A percentile compares a stretch with the other conserved stretches of the same genome.
Conservation (phyloP, 2,329 filamentous ascomycete genomes). For the Colletotrichum sp. region DNA sequence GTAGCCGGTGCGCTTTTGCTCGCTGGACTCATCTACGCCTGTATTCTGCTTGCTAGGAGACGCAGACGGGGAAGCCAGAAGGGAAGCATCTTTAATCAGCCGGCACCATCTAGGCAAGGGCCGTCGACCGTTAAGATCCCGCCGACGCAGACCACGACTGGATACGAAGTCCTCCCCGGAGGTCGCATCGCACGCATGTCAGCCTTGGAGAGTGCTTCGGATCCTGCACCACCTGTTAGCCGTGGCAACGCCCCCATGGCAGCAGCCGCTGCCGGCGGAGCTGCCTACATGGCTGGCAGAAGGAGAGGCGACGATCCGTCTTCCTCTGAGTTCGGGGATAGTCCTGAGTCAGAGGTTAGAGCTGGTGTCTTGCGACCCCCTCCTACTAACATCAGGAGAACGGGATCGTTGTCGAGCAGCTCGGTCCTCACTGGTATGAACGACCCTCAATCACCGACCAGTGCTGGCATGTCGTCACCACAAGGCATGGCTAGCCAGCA, state of each 20-base stretch:
- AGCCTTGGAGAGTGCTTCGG: constrained; percentile 79
- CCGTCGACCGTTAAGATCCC: constrained; percentile 44
- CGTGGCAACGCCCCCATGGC: constrained; percentile 26
- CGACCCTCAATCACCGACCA: constrained; percentile 76
- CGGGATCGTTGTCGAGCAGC: constrained; percentile 87
- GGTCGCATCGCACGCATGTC: constrained; percentile 96
- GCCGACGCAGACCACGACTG: constrained; percentile 39
- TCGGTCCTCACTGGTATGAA: constrained; percentile 73
- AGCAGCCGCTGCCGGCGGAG: constrained; percentile 49
- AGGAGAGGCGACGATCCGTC: constrained; percentile 62
- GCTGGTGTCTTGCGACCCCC: constrained; percentile 61
- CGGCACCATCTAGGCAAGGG: constrained; percentile 70
- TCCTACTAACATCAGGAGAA: constrained; percentile 67
- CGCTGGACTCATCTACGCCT: constrained; percentile 72
- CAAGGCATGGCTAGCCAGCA: constrained; percentile 85
- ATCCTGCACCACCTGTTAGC: constrained; percentile 52
- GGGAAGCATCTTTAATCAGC: constrained; percentile 87
- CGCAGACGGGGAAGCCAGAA: constrained; percentile 65
- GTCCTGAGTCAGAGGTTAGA: constrained; percentile 71
- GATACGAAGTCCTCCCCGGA: constrained; percentile 80
- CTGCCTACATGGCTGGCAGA: constrained; percentile 50
- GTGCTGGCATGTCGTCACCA: constrained; percentile 80
- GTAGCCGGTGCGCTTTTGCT: constrained; percentile 74
- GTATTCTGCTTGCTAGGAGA: constrained; percentile 56
- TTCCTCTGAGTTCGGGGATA: constrained; percentile 74